These are phyloP conservation scores for Rhexocercosporidium sp. DNA, from an alignment of 2,329 filamentous ascomycete species.

Conservation along the genomic window DNA sequence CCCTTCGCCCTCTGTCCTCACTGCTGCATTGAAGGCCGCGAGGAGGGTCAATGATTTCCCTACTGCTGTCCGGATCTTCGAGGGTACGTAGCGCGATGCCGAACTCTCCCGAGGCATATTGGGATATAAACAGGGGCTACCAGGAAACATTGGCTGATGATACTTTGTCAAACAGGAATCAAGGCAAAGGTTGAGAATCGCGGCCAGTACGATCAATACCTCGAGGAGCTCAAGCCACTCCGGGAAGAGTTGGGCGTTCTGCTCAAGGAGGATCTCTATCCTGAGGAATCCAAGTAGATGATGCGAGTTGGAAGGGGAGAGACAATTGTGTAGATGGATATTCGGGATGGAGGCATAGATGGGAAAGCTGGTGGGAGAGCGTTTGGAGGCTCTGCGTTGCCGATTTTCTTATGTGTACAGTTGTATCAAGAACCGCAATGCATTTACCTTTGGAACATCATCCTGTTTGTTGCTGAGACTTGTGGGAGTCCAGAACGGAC, in stretches of 20 bases:
- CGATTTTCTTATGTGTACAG: conserved; percentile 41
- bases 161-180: conserved; percentile 68
- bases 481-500: not conserved
- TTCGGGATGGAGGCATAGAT: conserved; percentile 28
- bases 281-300: conserved; percentile 52
- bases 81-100: conserved; percentile 69
- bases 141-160: conserved; percentile 25
- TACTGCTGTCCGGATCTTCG: conserved; percentile 96
- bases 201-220: conserved; percentile 95
- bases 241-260: conserved; percentile 91
- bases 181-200: conserved; percentile 99
- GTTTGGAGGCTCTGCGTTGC: conserved; percentile 33
- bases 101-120: conserved; percentile 3
- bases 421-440: conserved; percentile 43
- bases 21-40: conserved; percentile 90
- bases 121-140: not conserved
- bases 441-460: conserved; percentile 32
- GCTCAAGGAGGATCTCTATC: conserved; percentile 93
- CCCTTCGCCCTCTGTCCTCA: conserved; percentile 88
- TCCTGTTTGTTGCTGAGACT: not conserved
- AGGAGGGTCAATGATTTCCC: conserved; percentile 98
- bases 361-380: conserved; percentile 23
- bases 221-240: conserved; percentile 89
- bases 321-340: conserved; percentile 34
- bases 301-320: conserved; percentile 21